Evolutionary conservation across 2,329 filamentous ascomycete species (phyloP), one percentile per base, ranked within the genome.

Genomic region (Aspergillus sp.): DNA sequence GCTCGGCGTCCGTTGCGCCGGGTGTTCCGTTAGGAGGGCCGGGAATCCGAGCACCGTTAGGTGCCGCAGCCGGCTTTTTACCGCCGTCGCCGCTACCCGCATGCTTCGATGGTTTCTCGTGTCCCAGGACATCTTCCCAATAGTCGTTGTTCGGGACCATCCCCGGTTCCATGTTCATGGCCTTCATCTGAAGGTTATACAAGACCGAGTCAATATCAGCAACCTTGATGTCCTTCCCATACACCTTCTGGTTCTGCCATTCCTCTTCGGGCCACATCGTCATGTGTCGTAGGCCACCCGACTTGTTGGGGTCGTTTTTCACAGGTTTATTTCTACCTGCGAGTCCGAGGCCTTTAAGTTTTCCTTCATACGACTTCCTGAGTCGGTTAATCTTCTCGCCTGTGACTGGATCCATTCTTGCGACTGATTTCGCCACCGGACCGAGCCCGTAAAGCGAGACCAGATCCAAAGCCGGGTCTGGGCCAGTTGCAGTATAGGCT

Each of bases 341-440:
- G 32, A 80, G 62, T 9, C 71, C 71, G 42, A 79, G 62, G 2
- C 66, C 71, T 60, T 79, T 79, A 60, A 79, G 64, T 59, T 79
- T 78, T 40, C 77, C 77, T 62, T 79, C 77, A 56, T 80, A 80
- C 3, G 77, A 79, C 58, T 79, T 80, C 54, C 84, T 76, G 40
- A 87, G 73, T 64, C 82, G 81, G 69, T 86, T 86, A 56, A 79
- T 78, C 71, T 87, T 87, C 64, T 85, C 83, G 55, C 83, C 83
- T n/a, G 82, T 85, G 17, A 76, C 68, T 14, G 82, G 81, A 65
- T 87, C 82, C 46, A 74, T 78, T 49, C 84, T 75, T 54, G 80
- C 82, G 57, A 87, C 83, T 49, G 78, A 82, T 59, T 76, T 76
- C 55, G 83, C 81, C 50, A 86, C 74, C 32, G 74, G 68, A 57